A percentile compares a stretch with the other conserved stretches of the same genome.
phyloP scores from a whole-genome alignment of 176 grass and related monocot genomes.

The Leersia perrieri region DNA sequence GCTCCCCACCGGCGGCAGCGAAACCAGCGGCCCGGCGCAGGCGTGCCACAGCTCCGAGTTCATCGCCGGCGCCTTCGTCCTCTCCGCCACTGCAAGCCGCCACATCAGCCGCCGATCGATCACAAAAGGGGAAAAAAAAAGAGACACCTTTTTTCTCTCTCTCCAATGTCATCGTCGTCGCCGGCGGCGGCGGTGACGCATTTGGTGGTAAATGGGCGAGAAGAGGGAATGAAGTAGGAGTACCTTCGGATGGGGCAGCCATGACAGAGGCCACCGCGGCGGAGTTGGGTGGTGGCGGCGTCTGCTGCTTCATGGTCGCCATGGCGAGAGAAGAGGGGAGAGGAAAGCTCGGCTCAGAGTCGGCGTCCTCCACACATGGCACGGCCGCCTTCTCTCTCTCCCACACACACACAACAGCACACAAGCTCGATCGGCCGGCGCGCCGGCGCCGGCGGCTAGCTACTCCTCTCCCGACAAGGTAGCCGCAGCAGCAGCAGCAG shows the following conservation, averaged over 20 bases:
- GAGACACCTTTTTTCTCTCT: neutral
- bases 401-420: too few species aligned
- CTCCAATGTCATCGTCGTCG: neutral
- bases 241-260: constrained; percentile 57
- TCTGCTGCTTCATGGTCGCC: constrained; percentile 46
- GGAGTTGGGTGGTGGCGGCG: too few species aligned
- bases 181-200: neutral
- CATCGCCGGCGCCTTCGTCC: constrained; percentile 75
- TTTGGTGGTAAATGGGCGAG: neutral
- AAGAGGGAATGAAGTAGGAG: too few species aligned
- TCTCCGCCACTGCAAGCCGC: constrained; percentile 34
- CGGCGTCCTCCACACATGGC: constrained; percentile 17
- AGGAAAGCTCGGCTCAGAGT: neutral
- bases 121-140: neutral
- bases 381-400: too few species aligned
- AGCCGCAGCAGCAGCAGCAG: constrained; percentile 22
- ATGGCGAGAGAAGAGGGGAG: neutral
- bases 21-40: constrained; percentile 91
- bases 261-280: too few species aligned
- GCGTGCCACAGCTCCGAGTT: constrained; percentile 97
- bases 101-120: constrained; percentile 18
- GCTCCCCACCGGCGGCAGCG: constrained; percentile 90
- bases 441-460: constrained; percentile 15
- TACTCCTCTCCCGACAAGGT: constrained; percentile 30
- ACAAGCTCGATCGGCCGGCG: neutral